phyloP scores from a whole-genome alignment of 2,329 filamentous ascomycete species.

The Dothistroma septosporum region DNA sequence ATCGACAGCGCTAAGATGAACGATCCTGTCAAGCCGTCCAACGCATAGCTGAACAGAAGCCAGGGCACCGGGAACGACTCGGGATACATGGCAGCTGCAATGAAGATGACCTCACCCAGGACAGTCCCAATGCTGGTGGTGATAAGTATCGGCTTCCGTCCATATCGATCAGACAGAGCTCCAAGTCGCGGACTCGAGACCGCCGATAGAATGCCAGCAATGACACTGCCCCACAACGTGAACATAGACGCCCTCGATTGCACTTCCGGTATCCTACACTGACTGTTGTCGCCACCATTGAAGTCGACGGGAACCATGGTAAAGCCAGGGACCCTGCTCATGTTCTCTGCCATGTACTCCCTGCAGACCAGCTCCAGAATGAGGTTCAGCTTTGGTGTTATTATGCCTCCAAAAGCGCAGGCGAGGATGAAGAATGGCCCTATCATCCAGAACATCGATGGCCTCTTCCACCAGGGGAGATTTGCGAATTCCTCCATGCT shows the following conservation, averaged over 20 bases:
- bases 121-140: conserved; percentile 72
- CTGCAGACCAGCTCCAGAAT: conserved; percentile 80
- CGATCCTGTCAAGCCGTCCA: conserved; percentile 82
- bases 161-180: conserved; percentile 79
- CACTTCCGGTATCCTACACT: conserved; percentile 76
- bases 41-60: conserved; percentile 69
- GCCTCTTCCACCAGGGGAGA: conserved; percentile 59
- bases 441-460: conserved; percentile 76
- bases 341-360: conserved; percentile 70
- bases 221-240: conserved; percentile 68
- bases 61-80: conserved; percentile 70
- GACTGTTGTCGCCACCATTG: conserved; percentile 62
- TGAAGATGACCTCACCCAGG: conserved; percentile 68
- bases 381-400: conserved; percentile 84
- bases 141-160: conserved; percentile 69
- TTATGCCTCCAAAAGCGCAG: conserved; percentile 76
- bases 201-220: conserved; percentile 72
- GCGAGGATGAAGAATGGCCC: conserved; percentile 77
- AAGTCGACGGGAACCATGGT: conserved; percentile 61
- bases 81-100: conserved; percentile 71
- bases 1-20: conserved; percentile 80
- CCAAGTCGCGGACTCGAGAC: conserved; percentile 79
- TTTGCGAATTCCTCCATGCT: conserved; percentile 52
- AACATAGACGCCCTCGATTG: conserved; percentile 75
- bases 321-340: conserved; percentile 55